Evolutionary conservation across 352 stramenopile genomes (phyloP).

Genomic region (Phytophthora pseudosyringae): DNA sequence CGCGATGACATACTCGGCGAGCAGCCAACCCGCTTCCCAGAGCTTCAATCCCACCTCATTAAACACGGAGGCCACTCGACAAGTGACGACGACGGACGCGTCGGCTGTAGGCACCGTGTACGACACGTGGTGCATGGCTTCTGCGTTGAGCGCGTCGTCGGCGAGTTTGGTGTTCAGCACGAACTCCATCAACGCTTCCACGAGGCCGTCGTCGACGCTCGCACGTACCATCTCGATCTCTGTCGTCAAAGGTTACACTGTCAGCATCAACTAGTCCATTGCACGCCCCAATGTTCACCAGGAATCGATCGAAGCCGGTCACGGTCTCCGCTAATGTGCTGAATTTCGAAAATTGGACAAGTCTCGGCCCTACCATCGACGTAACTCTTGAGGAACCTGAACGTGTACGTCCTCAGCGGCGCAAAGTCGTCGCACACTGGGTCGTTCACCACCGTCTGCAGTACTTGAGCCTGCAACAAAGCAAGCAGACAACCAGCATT

Average conservation of each 20-base stretch:
- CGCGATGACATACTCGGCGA: conserved; percentile 75
- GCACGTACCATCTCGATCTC: conserved; percentile 55
- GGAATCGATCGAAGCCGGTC: not conserved
- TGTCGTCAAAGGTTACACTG: conserved; percentile 17
- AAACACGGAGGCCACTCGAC: conserved; percentile 77
- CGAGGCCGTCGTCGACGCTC: conserved; percentile 63
- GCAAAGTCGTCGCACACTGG: conserved; percentile 63
- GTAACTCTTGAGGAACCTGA: conserved; percentile 75
- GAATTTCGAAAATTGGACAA: not conserved
- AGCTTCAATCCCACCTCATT: conserved; percentile 88
- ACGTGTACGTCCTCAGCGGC: conserved; percentile 67
- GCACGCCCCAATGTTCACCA: no score
- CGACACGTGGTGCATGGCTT: conserved; percentile 80
- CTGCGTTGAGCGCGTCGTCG: conserved; percentile 43
- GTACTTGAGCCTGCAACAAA: conserved; percentile 53
- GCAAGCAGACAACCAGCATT: not conserved
- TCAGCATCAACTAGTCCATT: not conserved
- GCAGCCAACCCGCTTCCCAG: conserved; percentile 80
- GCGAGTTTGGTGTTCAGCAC: conserved; percentile 44
- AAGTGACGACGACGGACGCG: conserved; percentile 54
- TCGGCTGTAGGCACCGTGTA: conserved; percentile 48
- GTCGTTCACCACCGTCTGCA: conserved; percentile 63
- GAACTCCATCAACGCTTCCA: conserved; percentile 63
- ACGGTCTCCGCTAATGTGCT: conserved; percentile 1
- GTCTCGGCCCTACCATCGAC: conserved; percentile 47